Conservation (phyloP, 257 asterid genomes). For the Plantago elongata region DNA sequence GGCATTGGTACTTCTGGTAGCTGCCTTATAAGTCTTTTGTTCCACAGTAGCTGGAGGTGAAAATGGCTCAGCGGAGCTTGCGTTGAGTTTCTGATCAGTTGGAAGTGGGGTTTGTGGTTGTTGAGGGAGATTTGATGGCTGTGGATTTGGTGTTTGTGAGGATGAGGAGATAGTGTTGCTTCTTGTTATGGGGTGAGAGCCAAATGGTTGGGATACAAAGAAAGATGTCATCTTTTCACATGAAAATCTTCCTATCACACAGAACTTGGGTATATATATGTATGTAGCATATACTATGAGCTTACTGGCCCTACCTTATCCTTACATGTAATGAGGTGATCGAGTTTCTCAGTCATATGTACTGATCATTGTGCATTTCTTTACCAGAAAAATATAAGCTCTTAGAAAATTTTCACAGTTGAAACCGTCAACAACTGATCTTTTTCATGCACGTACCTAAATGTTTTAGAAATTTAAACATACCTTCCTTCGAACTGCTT, state of each 20-base stretch:
- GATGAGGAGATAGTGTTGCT: constrained; percentile 38
- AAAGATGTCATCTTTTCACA: constrained; percentile 52
- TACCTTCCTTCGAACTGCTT: no score
- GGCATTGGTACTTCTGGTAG: constrained; percentile 23
- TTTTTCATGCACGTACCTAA: no score
- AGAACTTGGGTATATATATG: constrained; percentile 23
- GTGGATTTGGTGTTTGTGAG: constrained; percentile 44
- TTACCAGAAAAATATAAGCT: neutral
- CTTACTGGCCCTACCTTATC: constrained; percentile 59
- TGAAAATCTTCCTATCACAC: neutral
- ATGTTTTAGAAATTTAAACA: no score
- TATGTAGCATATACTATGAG: neutral
- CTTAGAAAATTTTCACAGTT: no score
- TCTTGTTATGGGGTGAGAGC: constrained; percentile 48
- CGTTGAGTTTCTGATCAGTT: constrained; percentile 28
- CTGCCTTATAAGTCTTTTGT: constrained; percentile 25
- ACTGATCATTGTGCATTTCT: neutral
- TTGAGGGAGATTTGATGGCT: constrained; percentile 37
- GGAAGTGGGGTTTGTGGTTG: constrained; percentile 28
- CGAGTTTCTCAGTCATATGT: neutral
- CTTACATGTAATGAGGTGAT: constrained; percentile 21
- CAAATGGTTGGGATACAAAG: constrained; percentile 50
- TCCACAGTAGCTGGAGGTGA: constrained; percentile 19
- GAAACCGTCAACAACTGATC: no score
- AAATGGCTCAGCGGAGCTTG: constrained; percentile 27